Evolutionary conservation across 2,329 filamentous ascomycete species (phyloP).

Genomic region (Penicillium hordei): DNA sequence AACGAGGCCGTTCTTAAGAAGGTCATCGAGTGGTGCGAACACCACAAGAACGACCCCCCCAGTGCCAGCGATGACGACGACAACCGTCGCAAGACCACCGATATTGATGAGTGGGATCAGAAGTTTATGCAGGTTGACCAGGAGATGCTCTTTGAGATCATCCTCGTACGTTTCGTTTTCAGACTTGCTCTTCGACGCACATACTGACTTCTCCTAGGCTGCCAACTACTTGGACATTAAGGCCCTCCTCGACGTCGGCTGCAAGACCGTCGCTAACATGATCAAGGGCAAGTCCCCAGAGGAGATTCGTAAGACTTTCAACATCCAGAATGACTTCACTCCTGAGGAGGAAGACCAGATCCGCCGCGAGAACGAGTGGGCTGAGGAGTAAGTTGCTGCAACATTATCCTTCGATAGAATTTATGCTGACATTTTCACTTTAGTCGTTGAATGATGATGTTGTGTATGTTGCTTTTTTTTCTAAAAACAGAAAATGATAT

Average conservation of each 20-base stretch:
- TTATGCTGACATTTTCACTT: slow-evolving; percentile 10
- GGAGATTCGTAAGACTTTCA: slow-evolving; percentile 99
- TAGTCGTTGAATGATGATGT: slow-evolving; percentile 52
- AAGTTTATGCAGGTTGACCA: slow-evolving; percentile 99
- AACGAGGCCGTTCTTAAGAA: slow-evolving; percentile 93
- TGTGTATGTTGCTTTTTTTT: neutral
- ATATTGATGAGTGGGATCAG: slow-evolving; percentile 99
- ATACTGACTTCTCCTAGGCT: slow-evolving; percentile 56
- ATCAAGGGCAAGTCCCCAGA: slow-evolving; percentile 99
- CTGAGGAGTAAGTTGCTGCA: slow-evolving; percentile 64
- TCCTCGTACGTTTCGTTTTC: slow-evolving; percentile 67
- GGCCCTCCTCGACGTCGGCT: slow-evolving; percentile 93
- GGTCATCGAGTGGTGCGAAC: slow-evolving; percentile 96
- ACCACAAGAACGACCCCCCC: slow-evolving; percentile 88
- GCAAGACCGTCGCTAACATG: slow-evolving; percentile 99
- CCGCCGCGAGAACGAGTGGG: slow-evolving; percentile 86
- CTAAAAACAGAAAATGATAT: slow-evolving; percentile 5
- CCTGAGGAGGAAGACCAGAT: slow-evolving; percentile 99
- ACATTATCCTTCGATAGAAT: neutral
- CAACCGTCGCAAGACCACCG: slow-evolving; percentile 94
- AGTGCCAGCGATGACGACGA: slow-evolving; percentile 82
- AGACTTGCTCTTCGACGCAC: neutral
- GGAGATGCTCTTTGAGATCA: slow-evolving; percentile 99
- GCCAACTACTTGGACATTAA: slow-evolving; percentile 99
- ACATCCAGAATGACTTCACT: slow-evolving; percentile 99